Evolutionary conservation across 2,329 filamentous ascomycete species (phyloP), one percentile per base, ranked within the genome.

Genomic region (Sporothrix pallida): DNA sequence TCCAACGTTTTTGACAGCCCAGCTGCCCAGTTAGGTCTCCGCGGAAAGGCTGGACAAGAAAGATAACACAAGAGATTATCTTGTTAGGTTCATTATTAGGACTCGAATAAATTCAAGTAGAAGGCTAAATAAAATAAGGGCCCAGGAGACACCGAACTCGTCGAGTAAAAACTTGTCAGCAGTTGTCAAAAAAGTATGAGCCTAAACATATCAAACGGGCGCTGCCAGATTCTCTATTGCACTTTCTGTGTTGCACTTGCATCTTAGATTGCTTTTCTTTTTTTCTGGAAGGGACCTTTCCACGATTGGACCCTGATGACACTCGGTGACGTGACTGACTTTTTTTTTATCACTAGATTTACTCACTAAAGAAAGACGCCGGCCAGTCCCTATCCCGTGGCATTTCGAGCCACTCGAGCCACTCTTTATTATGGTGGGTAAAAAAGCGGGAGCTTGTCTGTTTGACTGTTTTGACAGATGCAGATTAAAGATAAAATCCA

Each of bases 401-500:
- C 31, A n/a, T 26, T 44, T 2, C 52, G 20, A 8, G 17, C 17
- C n/a, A 17, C 8, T 2, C 52, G 20, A 8, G 17, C 17, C n/a
- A 17, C 8, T 31, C 17, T 23, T 44, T 62, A 42, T 42, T 62
- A 44, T 9, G 42, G 60, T 65, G 42, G 42, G 62, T 46, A 15
- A 65, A 12, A 20, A 26, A 3, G 26, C 42, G 42, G 62, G 42
- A 67, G 62, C 62, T 48, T 67, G 62, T 67, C 62, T 15, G 23
- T 10, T 48, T 67, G 62, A 48, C 62, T 15, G 23, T 10, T 44
- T 63, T 63, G 58, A 63, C 58, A 63, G 58, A 12, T 62, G 17
- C 50, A 5, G 15, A 15, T 9, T 26, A 37, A n/a, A 17, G 37
- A 17, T 8, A 37, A 4, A 37, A 15, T 42, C 15, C 20, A 8